These are phyloP conservation scores for Kregervanrija pseudodelftensis DNA, from an alignment of 805 yeast species.

Conservation along the genomic window DNA sequence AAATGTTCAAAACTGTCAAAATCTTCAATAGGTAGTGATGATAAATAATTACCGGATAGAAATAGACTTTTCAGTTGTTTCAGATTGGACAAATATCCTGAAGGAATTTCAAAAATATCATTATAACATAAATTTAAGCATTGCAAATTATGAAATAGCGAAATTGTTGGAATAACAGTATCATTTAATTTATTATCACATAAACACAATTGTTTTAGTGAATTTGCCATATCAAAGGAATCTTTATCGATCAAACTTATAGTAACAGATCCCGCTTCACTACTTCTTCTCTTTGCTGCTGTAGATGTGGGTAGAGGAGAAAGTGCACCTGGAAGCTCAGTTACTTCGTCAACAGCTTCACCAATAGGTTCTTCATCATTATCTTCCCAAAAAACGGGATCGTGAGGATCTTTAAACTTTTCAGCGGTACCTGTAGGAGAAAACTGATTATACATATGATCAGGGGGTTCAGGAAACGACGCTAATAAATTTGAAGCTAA, in stretches of 20 bases:
- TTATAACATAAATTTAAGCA: constrained; percentile 77
- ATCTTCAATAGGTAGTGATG: constrained; percentile 81
- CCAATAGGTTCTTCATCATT: constrained; percentile 2
- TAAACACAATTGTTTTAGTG: constrained; percentile 49
- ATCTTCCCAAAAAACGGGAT: constrained; percentile 1
- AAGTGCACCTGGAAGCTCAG: constrained; percentile 1
- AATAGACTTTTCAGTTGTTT: constrained; percentile 55
- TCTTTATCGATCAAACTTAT: not conserved
- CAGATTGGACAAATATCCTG: constrained; percentile 57
- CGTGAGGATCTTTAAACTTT: not conserved
- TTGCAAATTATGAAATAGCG: constrained; percentile 50
- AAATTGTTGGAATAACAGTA: constrained; percentile 62
- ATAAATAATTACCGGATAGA: constrained; percentile 75
- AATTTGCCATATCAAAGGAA: constrained; percentile 11
- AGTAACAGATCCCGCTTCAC: constrained; percentile 8
- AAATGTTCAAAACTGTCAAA: constrained; percentile 55
- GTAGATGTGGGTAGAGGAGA: not conserved
- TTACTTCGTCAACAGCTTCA: constrained; percentile 1
- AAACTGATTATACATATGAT: constrained; percentile 12
- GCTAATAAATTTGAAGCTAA: constrained; percentile 67
- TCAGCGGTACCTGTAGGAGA: not conserved
- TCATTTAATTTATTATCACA: constrained; percentile 84
- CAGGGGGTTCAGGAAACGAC: constrained; percentile 48
- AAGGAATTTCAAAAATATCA: constrained; percentile 73
- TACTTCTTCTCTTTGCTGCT: constrained; percentile 9